Evolutionary conservation across 164 flowering plant genomes (phyloP), one percentile per base, ranked within the genome.

Genomic region (Annona cherimola): DNA sequence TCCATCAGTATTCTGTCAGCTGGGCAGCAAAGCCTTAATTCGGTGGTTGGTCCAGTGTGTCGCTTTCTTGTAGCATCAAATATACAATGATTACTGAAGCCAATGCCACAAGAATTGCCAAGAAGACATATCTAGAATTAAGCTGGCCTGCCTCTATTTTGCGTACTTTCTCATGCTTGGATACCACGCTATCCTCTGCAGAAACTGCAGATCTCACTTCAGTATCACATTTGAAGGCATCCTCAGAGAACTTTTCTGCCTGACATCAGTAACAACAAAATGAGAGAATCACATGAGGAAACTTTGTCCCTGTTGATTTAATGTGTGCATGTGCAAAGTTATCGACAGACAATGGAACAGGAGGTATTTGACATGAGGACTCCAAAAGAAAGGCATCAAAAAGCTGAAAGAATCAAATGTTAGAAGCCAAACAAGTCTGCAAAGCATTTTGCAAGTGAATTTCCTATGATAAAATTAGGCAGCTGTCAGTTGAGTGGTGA

Each of bases 81-180:
- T 82, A 81, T 42, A 74, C 78, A 20, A 74, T 84, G 61, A 74
- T 14, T 20, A 69, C 73, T 39, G 94, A 80, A 68, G 88, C 66
- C 62, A 84, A n/a, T 26, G 82, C 5, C 42, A 86, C 46, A 42
- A 87, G 57, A 71, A 80, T 14, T 55, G 86, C 87, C 57, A 79
- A 5, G 20, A 84, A 54, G 39, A 89, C 44, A 69, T 84, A 81
- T 82, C 88, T 91, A 1, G 39, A 70, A 59, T 65, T 83, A 54
- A 89, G 85, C 72, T 74, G 75, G 72, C 86, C 78, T 12, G 88
- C 87, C 74, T 87, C 94, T 60, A 90, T 80, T 66, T 83, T 83
- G 79, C 93, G 84, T 69, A 82, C 87, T 1, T 83, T 75, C 50
- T 78, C 86, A 4, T 71, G 59, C 66, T 81, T 75, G 5, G 84